A percentile compares a stretch with the other conserved stretches of the same genome.
Conservation (phyloP, 176 grass and related monocot species). For the Thinopyrum elongatum region DNA sequence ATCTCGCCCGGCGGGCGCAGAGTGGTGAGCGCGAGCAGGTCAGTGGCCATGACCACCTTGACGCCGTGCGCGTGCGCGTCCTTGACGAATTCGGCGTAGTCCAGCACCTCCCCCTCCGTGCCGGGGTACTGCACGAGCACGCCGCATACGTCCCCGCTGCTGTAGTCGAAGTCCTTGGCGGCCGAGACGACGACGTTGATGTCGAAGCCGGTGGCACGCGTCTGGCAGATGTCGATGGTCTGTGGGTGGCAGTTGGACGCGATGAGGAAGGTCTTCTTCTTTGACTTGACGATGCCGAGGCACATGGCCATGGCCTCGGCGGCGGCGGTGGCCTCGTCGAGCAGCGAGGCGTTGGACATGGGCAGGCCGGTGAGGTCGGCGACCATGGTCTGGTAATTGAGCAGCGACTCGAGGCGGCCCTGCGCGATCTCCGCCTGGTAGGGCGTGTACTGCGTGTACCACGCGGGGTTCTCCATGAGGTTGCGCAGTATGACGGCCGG, state of each 20-base stretch:
- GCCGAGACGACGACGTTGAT: constrained; percentile 72
- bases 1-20: constrained; percentile 89
- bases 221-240: constrained; percentile 89
- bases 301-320: constrained; percentile 99
- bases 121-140: constrained; percentile 93
- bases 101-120: constrained; percentile 87
- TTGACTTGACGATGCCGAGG: constrained; percentile 70
- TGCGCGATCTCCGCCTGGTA: constrained; percentile 99
- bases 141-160: constrained; percentile 81
- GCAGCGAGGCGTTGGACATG: constrained; percentile 97
- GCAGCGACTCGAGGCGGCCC: constrained; percentile 93
- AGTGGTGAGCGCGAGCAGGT: constrained; percentile 80
- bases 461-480: constrained; percentile 97
- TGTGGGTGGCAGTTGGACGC: constrained; percentile 95
- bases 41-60: constrained; percentile 98
- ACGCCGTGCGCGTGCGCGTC: constrained; percentile 80
- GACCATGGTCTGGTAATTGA: constrained; percentile 96
- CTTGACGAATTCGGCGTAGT: constrained; percentile 80
- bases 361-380: constrained; percentile 89
- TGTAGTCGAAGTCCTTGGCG: constrained; percentile 83
- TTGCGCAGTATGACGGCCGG: constrained; percentile 81
- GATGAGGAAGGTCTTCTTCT: constrained; percentile 91
- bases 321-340: constrained; percentile 99
- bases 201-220: constrained; percentile 74
- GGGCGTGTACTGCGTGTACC: constrained; percentile 99